Evolutionary conservation across 345 rosid species (phyloP), one percentile per base, ranked within the genome.

Genomic region (Pugionium dolabratum): DNA sequence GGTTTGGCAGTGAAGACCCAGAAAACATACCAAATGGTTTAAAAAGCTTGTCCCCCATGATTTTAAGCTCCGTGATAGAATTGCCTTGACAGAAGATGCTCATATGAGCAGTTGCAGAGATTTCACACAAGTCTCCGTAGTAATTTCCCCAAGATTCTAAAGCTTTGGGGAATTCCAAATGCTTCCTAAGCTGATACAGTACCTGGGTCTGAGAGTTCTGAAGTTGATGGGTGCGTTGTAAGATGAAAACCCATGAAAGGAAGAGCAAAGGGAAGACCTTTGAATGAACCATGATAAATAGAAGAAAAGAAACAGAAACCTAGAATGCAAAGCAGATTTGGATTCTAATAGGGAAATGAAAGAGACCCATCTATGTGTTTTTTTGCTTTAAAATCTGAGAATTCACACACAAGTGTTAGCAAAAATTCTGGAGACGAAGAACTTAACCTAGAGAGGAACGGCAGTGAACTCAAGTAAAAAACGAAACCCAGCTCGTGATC

Each of bases 91-190:
- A 94, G 37, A 78, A 54, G 60, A 94, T 73, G 61, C 85, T 82
- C 76, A 83, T 42, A 39, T 80, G 82, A 54, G 85, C 54, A 37
- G 90, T 81, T 56, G 86, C 72, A 77, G 87, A 62, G 69, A 86
- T 60, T 71, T 61, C 66, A 81, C 99, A 94, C 31, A 85, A 71
- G 69, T 86, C 95, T 44, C 87, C 92, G 50, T 59, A 69, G 83
- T 86, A 82, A 74, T 57, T 82, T 34, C 60, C 86, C 87, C 86
- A 82, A 61, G 79, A 54, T 48, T 85, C 85, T 46, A 94, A 62
- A 36, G 76, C 72, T 59, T 84, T 65, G 44, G 99, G 99, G 75
- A 80, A 85, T 82, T 90, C 95, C 47, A 94, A 77, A 67, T 94
- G 96, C 74, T 82, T 90, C 79, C 89, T 83, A 41, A 94, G 54